Conservation (phyloP, 2,329 filamentous ascomycete species). For the Gyromitra esculenta region DNA sequence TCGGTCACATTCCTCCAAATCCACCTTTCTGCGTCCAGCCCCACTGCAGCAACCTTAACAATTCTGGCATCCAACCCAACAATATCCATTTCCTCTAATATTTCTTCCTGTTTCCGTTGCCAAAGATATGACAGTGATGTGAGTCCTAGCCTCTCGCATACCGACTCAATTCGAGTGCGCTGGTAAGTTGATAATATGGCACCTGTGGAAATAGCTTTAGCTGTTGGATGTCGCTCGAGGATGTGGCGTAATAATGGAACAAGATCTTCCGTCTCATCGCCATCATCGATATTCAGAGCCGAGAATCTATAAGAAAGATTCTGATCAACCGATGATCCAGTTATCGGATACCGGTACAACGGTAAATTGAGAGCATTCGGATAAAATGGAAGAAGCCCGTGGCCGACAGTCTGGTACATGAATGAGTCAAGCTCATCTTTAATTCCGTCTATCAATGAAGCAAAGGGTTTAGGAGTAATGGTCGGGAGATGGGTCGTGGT, state of each 20-base stretch:
- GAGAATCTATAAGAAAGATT: constrained; percentile 72
- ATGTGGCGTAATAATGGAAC: constrained; percentile 76
- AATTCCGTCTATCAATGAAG: constrained; percentile 47
- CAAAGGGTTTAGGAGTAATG: constrained; percentile 36
- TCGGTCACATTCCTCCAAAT: constrained; percentile 83
- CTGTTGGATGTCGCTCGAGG: constrained; percentile 75
- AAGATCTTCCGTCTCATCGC: constrained; percentile 90
- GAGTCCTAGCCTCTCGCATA: constrained; percentile 84
- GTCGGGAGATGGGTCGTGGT: constrained; percentile 44
- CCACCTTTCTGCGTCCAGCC: constrained; percentile 76
- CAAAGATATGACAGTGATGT: constrained; percentile 87
- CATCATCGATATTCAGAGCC: constrained; percentile 13
- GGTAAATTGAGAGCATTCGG: constrained; percentile 80
- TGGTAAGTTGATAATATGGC: constrained; percentile 97
- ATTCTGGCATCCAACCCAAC: constrained; percentile 86
- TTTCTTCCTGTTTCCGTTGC: constrained; percentile 68
- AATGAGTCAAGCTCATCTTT: constrained; percentile 84
- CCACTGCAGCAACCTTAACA: constrained; percentile 92
- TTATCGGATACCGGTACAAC: constrained; percentile 81
- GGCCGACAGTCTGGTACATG: constrained; percentile 99
- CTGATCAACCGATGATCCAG: constrained; percentile 75
- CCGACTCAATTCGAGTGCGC: constrained; percentile 91
- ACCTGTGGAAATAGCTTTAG: constrained; percentile 87
- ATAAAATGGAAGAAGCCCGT: constrained; percentile 86
- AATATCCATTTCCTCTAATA: constrained; percentile 82